Percentiles rank a stretch among this genome's conserved stretches.
These are phyloP conservation scores for Ophiostoma piceae DNA, from an alignment of 2,329 filamentous ascomycete species.

Conservation along the genomic window DNA sequence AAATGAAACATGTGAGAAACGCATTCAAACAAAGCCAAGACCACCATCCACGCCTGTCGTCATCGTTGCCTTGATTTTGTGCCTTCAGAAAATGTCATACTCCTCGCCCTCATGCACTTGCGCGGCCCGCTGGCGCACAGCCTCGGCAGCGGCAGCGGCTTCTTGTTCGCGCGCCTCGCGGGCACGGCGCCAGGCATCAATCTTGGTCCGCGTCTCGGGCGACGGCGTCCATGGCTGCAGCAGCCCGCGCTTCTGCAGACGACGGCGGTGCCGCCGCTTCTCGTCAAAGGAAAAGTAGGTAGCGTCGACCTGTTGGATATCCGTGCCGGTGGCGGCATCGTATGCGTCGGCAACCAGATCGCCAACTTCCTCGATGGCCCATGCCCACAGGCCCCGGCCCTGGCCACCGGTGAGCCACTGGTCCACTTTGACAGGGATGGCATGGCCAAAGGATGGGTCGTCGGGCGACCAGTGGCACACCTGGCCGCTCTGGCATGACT, in stretches of 20 bases:
- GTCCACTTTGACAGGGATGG: constrained; percentile 58
- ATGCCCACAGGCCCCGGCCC: constrained; percentile 39
- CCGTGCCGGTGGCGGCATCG: constrained; percentile 43
- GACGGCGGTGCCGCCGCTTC: constrained; percentile 46
- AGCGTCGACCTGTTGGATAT: constrained; percentile 43
- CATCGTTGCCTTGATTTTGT: neutral
- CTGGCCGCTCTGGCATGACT: constrained; percentile 41
- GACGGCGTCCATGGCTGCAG: constrained; percentile 36
- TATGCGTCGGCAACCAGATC: constrained; percentile 46
- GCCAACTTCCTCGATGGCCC: constrained; percentile 40
- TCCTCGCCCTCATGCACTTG: constrained; percentile 33
- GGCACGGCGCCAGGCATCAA: constrained; percentile 43
- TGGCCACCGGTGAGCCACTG: constrained; percentile 54
- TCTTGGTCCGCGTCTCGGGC: constrained; percentile 40
- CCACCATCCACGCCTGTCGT: neutral
- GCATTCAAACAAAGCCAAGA: neutral
- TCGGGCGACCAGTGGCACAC: constrained; percentile 53
- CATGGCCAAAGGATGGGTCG: constrained; percentile 56
- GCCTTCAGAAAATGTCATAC: neutral
- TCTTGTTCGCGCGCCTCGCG: constrained; percentile 38
- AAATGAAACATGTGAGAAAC: neutral
- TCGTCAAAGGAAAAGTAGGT: constrained; percentile 43
- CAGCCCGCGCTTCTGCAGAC: constrained; percentile 46
- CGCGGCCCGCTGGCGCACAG: neutral
- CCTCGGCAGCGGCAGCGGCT: neutral